A percentile compares a stretch with the other conserved stretches of the same genome.
Conservation (phyloP, 2,329 filamentous ascomycete genomes). For the Karstenula rhodostoma region DNA sequence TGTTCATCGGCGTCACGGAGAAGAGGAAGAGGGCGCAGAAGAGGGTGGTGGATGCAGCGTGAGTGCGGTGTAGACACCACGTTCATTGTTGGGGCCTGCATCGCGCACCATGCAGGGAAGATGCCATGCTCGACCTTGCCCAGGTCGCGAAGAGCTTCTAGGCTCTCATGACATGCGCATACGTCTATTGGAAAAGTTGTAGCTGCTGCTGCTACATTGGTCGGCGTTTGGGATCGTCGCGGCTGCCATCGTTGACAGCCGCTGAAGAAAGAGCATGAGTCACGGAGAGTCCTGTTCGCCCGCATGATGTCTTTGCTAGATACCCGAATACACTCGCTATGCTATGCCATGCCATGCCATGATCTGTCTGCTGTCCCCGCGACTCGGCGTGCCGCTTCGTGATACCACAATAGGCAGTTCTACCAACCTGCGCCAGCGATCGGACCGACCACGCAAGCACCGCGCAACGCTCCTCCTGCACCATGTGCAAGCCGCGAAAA, state of each 20-base stretch:
- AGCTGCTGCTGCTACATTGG: not conserved
- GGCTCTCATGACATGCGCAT: not conserved
- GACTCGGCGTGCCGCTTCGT: not conserved
- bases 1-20: constrained; percentile 23
- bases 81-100: not conserved
- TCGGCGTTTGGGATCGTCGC: not conserved
- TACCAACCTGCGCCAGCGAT: not conserved
- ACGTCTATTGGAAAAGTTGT: not conserved
- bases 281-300: not conserved
- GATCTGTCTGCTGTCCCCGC: too few species aligned
- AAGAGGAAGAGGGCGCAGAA: constrained; percentile 18
- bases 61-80: not conserved
- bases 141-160: not conserved
- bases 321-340: not conserved
- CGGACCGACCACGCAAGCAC: not conserved
- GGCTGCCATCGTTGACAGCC: too few species aligned
- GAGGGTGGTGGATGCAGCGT: not conserved
- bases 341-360: not conserved
- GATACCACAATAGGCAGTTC: constrained; percentile 3
- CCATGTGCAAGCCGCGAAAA: not conserved
- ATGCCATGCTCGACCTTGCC: not conserved
- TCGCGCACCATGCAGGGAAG: not conserved
- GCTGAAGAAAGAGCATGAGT: not conserved
- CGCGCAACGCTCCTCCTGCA: not conserved
- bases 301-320: not conserved